Evolutionary conservation across 208 protist genomes (phyloP).

Genomic region (Acanthamoeba triangularis): DNA sequence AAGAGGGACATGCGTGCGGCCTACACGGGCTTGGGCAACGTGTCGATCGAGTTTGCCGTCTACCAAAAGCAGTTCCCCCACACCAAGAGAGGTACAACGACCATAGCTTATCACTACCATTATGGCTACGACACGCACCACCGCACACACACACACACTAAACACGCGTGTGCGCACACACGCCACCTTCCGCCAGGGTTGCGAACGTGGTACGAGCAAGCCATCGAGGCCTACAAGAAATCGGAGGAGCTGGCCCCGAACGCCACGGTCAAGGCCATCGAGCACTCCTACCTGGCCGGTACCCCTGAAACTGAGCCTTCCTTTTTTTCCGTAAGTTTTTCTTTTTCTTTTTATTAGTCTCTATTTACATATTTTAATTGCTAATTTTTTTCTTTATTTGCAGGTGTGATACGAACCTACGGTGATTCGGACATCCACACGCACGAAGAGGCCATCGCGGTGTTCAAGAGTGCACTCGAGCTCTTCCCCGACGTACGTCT

Average conservation of each 20-base stretch:
- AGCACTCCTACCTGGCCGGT: background rate
- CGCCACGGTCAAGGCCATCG: background rate
- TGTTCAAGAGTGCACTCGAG: background rate
- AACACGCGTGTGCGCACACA: no score
- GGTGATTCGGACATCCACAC: background rate
- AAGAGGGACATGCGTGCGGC: background rate
- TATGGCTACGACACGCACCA: background rate
- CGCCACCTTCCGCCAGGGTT: background rate
- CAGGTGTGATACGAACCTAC: background rate
- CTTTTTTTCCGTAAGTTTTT: background rate
- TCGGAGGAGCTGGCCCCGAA: background rate
- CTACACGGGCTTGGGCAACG: background rate
- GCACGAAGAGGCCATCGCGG: background rate
- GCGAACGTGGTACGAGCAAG: background rate
- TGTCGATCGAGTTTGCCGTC: background rate
- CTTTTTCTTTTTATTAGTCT: background rate
- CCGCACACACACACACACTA: background rate
- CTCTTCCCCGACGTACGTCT: background rate
- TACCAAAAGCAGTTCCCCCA: conserved; percentile 10
- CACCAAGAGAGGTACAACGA: background rate
- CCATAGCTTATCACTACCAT: background rate
- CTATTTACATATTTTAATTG: background rate
- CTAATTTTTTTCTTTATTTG: background rate
- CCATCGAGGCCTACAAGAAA: background rate
- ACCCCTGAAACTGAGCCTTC: background rate